These are phyloP conservation scores for Salvia rosmarinus DNA, from an alignment of 257 asterid species.

Conservation along the genomic window DNA sequence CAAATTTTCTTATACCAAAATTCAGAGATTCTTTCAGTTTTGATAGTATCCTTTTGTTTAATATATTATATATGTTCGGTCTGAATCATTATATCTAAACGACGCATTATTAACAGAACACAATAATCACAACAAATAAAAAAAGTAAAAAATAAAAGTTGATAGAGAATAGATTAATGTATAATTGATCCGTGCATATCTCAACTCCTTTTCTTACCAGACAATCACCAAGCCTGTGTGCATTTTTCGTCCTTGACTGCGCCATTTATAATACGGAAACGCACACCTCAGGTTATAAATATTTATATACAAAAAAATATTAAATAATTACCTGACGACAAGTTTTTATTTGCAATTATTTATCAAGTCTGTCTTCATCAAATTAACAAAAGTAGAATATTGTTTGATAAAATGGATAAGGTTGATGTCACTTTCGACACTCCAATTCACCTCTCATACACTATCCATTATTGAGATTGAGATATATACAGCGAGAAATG, in stretches of 20 bases:
- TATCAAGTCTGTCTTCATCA: not conserved
- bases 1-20: constrained; percentile 5
- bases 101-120: not conserved
- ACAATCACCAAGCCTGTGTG: not conserved
- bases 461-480: not conserved
- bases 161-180: no score
- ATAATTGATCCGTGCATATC: not conserved
- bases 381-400: not conserved
- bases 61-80: no score
- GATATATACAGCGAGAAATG: not conserved
- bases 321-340: not conserved
- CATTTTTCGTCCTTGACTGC: not conserved
- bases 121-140: not conserved
- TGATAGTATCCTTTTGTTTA: not conserved
- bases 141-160: not conserved
- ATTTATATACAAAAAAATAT: no score
- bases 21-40: not conserved
- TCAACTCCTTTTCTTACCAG: constrained; percentile 26
- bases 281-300: no score
- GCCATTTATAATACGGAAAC: no score
- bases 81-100: no score
- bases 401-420: constrained; percentile 35
- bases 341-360: not conserved
- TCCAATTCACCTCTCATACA: not conserved
- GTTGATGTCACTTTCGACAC: constrained; percentile 32